Evolutionary conservation across 2,329 filamentous ascomycete genomes (phyloP), one percentile per base, ranked within the genome.

Genomic region (Knoxdaviesia capensis): DNA sequence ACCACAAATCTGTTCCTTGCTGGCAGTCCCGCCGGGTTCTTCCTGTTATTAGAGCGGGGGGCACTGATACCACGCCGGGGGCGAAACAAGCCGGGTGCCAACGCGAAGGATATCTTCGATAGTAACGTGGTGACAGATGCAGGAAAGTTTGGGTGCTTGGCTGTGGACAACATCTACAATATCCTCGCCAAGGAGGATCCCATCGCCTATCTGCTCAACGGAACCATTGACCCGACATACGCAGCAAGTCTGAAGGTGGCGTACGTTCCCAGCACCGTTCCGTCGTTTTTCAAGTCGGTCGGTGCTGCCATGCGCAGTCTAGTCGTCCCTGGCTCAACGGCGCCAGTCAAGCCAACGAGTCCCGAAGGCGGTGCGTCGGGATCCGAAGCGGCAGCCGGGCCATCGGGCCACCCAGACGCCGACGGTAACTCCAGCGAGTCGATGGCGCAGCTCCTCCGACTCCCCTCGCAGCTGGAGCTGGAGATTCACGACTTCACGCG

Each of bases 141-240:
- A 11, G 86, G 83, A 31, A 73, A 67, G 5, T 94, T 93, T 56
- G 90, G 90, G 11, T 96, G 90, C 56, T 64, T 96, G 31, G 84
- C 88, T 1, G 80, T 96, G 1, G 85, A 96, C 60, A 98, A 96
- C 55, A 71, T 98, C 44, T 98, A 96, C 65, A 98, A 98, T 52
- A 72, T 98, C 48, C 73, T 96, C 54, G 64, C 72, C 35, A 68
- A 66, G 46, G 70, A 76, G 50, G 73, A 75, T 50, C 71, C 90
- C 2, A 92, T 98, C 44, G 84, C 87, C 1, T 96, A 94, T 56
- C 71, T 88, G 10, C 72, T 96, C 44, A 98, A 94, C 52, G 85
- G 87, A 28, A 80, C 87, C 4, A 77, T 96, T 36, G 90, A 98
- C 55, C 72, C 75, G 5, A 66, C 69, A 28, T 94, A 94, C 51